A percentile compares a stretch with the other conserved stretches of the same genome.
Evolutionary conservation across 345 rosid species (phyloP).

Genomic region (Lepidium sativum): DNA sequence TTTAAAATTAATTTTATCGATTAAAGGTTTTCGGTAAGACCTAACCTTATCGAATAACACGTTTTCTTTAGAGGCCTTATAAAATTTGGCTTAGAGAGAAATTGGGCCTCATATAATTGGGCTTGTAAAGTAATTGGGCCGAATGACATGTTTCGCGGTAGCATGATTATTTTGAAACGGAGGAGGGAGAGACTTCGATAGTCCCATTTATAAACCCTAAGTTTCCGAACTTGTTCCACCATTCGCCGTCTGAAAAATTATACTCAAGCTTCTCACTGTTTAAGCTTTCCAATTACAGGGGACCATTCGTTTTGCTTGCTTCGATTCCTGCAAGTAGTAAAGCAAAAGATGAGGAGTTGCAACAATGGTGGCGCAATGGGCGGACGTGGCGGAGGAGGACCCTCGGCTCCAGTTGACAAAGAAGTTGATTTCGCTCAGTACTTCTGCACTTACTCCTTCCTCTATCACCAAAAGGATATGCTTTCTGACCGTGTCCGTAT

Average conservation of each 20-base stretch:
- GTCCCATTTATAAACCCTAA: not conserved
- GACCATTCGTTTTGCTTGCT: not conserved
- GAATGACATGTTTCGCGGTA: not conserved
- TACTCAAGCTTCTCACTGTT: not conserved
- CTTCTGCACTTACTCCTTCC: slow-evolving; percentile 81
- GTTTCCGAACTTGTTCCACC: not conserved
- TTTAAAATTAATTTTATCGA: no score
- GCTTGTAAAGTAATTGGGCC: not conserved
- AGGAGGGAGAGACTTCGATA: not conserved
- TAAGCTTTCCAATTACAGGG: not conserved
- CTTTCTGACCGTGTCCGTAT: slow-evolving; percentile 96
- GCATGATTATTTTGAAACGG: not conserved
- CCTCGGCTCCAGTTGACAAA: slow-evolving; percentile 57
- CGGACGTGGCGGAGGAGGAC: slow-evolving; percentile 26
- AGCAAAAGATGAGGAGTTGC: slow-evolving; percentile 43
- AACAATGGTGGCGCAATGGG: slow-evolving; percentile 37
- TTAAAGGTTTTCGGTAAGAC: no score
- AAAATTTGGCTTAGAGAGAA: no score
- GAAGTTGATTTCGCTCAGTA: slow-evolving; percentile 83
- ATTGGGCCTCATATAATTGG: not conserved
- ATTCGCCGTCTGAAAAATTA: not conserved
- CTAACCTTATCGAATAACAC: no score
- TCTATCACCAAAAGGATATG: slow-evolving; percentile 98
- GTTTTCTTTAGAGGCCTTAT: no score
- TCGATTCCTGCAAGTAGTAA: not conserved